phyloP scores from a whole-genome alignment of 2,329 filamentous ascomycete species.

The Diaporthe helianthi region DNA sequence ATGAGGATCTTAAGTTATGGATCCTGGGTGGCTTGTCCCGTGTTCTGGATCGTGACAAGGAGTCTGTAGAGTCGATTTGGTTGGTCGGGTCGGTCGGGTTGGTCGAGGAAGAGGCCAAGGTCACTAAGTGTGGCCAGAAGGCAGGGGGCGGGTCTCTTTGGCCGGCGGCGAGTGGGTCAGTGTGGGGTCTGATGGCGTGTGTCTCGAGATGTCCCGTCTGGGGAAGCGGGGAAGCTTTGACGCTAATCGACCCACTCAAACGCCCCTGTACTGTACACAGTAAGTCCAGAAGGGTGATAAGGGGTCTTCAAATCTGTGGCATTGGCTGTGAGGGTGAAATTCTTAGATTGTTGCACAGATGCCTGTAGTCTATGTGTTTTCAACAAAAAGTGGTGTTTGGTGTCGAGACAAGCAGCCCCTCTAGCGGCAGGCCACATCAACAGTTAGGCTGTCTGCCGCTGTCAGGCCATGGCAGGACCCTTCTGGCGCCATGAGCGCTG shows the following conservation, averaged over 20 bases:
- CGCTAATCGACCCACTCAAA: conserved; percentile 26
- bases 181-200: conserved; percentile 11
- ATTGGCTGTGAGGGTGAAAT: neutral
- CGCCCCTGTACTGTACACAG: neutral
- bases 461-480: conserved; percentile 24
- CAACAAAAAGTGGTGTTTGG: neutral
- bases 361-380: neutral
- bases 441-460: too few species aligned
- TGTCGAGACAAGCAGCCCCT: neutral
- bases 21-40: neutral
- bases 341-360: neutral
- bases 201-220: conserved; percentile 33
- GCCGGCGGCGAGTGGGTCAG: neutral
- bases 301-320: too few species aligned
- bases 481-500: conserved; percentile 14
- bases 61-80: too few species aligned
- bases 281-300: conserved; percentile 26
- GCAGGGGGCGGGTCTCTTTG: neutral
- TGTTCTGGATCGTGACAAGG: conserved; percentile 9
- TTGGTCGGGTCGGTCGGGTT: neutral
- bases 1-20: conserved; percentile 17
- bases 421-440: neutral
- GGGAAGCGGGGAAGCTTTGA: conserved; percentile 33
- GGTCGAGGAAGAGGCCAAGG: neutral
- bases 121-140: neutral